Conservation (phyloP, 331 rosid genomes). For the Dryas integrifolia region DNA sequence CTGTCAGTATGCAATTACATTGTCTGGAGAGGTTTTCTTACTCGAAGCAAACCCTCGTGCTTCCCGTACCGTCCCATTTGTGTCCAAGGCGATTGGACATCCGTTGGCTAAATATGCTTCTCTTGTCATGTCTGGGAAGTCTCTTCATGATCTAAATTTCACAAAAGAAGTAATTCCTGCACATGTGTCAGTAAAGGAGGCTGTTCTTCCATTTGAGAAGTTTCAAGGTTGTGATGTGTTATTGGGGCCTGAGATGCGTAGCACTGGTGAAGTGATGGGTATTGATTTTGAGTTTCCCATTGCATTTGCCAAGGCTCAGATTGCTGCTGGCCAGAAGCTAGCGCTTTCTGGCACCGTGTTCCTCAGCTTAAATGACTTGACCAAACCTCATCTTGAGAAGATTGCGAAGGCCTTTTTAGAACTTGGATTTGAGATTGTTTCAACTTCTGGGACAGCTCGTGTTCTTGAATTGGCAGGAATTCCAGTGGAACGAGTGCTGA, state of each 20-base stretch:
- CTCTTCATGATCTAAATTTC: constrained; percentile 68
- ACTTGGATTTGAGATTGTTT: constrained; percentile 68
- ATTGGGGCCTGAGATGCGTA: constrained; percentile 98
- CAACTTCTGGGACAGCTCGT: constrained; percentile 87
- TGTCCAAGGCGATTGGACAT: constrained; percentile 92
- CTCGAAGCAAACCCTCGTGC: constrained; percentile 98
- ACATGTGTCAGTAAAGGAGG: constrained; percentile 89
- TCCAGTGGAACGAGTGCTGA: constrained; percentile 73
- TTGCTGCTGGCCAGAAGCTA: constrained; percentile 84
- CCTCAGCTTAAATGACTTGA: constrained; percentile 83
- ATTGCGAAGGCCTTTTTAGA: constrained; percentile 67
- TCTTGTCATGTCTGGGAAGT: constrained; percentile 94
- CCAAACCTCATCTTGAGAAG: constrained; percentile 80
- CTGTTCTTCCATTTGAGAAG: constrained; percentile 94
- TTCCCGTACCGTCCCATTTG: constrained; percentile 93
- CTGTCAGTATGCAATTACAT: constrained; percentile 87
- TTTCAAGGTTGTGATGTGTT: constrained; percentile 89
- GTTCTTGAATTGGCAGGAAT: constrained; percentile 56
- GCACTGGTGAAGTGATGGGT: constrained; percentile 99
- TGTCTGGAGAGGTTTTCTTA: constrained; percentile 71
- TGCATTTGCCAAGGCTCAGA: constrained; percentile 97
- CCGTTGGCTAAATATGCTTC: constrained; percentile 98
- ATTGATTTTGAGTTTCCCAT: constrained; percentile 62
- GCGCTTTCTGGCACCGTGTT: constrained; percentile 86
- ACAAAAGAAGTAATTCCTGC: constrained; percentile 84